Conservation (phyloP, 768 basidiomycete species). For the Phlegmacium glaucopus region DNA sequence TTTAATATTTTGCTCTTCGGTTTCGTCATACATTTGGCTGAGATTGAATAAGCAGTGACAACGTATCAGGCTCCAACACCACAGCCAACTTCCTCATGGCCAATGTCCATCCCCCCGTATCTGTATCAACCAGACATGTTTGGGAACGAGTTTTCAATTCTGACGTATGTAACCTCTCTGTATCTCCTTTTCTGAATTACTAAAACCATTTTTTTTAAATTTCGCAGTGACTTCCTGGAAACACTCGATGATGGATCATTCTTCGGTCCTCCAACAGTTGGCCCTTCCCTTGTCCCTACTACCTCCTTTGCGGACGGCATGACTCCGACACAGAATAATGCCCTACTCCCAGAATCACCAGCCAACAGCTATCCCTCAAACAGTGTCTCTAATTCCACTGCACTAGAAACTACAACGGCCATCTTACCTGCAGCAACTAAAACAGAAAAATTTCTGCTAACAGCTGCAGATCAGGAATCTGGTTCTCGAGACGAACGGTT, state of each 20-base stretch:
- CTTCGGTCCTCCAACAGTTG: conserved; percentile 60
- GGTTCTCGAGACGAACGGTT: conserved; percentile 89
- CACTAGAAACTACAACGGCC: conserved; percentile 38
- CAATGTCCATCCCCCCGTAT: conserved; percentile 51
- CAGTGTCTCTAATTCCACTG: conserved; percentile 8
- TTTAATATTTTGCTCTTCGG: conserved; percentile 8
- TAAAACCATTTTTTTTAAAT: conserved; percentile 4
- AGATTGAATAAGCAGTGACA: conserved; percentile 22
- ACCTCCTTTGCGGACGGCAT: conserved; percentile 21
- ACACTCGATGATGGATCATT: conserved; percentile 83
- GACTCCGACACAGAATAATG: conserved; percentile 5
- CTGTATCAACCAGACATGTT: conserved; percentile 71
- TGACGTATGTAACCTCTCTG: conserved; percentile 53
- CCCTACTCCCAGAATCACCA: conserved; percentile 5
- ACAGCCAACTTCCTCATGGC: conserved; percentile 45
- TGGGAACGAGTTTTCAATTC: conserved; percentile 79
- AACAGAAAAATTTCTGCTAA: conserved; percentile 86
- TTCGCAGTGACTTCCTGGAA: conserved; percentile 76
- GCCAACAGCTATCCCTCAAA: conserved; percentile 10
- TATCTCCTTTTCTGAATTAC: not conserved
- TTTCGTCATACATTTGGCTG: not conserved
- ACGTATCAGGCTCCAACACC: conserved; percentile 34
- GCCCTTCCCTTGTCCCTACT: conserved; percentile 48
- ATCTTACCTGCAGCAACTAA: conserved; percentile 73
- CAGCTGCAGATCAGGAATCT: conserved; percentile 91